A percentile compares a stretch with the other conserved stretches of the same genome.
Evolutionary conservation across 1,139 yeast genomes (phyloP).

Genomic region (Scheffersomyces insectosa): DNA sequence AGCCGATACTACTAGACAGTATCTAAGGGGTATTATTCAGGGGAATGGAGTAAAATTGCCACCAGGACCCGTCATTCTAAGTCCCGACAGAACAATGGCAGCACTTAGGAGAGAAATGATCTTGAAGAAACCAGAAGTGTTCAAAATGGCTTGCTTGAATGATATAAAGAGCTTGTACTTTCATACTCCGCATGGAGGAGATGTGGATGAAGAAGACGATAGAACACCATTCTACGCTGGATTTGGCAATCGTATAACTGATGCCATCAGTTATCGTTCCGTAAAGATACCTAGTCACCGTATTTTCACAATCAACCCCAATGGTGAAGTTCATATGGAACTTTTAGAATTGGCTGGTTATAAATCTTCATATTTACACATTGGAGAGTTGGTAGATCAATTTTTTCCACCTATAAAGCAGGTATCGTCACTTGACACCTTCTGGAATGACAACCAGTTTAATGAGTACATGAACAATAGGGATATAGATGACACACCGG

Average conservation of each 20-base stretch:
- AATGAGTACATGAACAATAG: conserved; percentile 30
- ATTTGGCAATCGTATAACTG: conserved; percentile 95
- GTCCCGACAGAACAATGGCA: conserved; percentile 97
- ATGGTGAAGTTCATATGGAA: conserved; percentile 98
- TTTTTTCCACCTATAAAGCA: conserved; percentile 85
- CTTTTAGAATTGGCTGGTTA: conserved; percentile 91
- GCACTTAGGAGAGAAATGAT: conserved; percentile 91
- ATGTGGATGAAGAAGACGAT: conserved; percentile 25
- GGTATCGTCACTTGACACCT: conserved; percentile 34
- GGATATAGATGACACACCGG: conserved; percentile 9
- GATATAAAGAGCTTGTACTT: conserved; percentile 76
- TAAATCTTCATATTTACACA: conserved; percentile 81
- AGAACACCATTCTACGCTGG: conserved; percentile 94
- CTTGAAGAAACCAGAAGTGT: conserved; percentile 92
- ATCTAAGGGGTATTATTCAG: conserved; percentile 76
- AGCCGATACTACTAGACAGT: conserved; percentile 89
- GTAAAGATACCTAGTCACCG: conserved; percentile 94
- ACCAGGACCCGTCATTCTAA: conserved; percentile 87
- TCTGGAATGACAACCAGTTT: conserved; percentile 42
- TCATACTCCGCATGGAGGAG: conserved; percentile 13
- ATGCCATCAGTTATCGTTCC: conserved; percentile 91
- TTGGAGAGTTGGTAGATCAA: conserved; percentile 94
- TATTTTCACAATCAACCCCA: conserved; percentile 93
- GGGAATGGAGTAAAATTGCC: conserved; percentile 72
- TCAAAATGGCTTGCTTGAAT: conserved; percentile 94